Base-by-base conservation (phyloP, 805 yeast genomes). In the Cyberlindnera mycetangii region DNA sequence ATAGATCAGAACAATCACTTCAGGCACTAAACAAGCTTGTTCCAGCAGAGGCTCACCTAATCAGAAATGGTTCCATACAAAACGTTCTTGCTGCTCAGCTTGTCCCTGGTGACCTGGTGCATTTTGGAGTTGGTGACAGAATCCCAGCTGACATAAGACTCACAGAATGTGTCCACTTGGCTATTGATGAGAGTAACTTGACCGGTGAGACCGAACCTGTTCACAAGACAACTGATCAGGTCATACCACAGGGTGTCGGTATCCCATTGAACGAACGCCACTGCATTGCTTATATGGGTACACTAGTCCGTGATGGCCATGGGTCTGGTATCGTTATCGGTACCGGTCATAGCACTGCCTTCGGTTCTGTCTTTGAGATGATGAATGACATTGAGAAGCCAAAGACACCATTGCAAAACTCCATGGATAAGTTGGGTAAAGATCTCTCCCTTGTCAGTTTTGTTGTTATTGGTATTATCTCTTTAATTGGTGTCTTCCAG, bases 121-220 rank as follows among this genome's bases (percentile, higher is more conserved):
- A 83, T 54, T 87, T 93, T 56, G 66, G 82, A 35, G 90, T 89
- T 42, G 99, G 99, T 54, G 99, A 93, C 66, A 76, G 97, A 54
- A 84, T 93, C 44, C 99, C 99, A 1, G 99, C 99, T 0, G 99
- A 93, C 65, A 68, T 93, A 22, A 78, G 99, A 59, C 71, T 93
- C 44, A 74, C 81, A 5, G 83, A 83, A 48, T 79, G 95, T 9
- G 85, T 81, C 19, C 95, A 88, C 59, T 72, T 93, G 51, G 70
- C 85, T 18, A 81, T 93, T 45, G 99, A 93, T 68, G 99, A 93
- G 68, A 83, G 95, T 67, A 89, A 89, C 60, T 75, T 93, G 52
- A 93, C 99, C 1, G 99, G 99, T 49, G 99, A 93, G 67, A 88
- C 88, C 42, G 78, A 82, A 32, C 97, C 98, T 0, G 95, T 88